These are phyloP conservation scores for Phyllosticta capitalensis DNA, from an alignment of 2,329 filamentous ascomycete species.

Conservation along the genomic window DNA sequence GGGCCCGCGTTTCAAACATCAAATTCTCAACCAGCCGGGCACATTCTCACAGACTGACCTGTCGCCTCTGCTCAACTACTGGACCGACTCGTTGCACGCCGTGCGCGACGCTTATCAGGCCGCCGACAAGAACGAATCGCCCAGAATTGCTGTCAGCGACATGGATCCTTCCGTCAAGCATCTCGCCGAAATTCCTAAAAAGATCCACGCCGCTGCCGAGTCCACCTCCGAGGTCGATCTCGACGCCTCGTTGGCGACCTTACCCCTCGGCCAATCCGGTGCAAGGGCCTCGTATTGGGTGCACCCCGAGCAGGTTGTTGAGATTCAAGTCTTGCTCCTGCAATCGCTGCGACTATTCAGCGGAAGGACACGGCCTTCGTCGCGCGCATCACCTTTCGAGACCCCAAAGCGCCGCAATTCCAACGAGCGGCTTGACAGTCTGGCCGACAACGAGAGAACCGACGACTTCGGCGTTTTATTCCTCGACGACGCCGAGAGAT, in stretches of 20 bases:
- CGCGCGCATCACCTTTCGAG: constrained; percentile 15
- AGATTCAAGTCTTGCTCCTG: constrained; percentile 43
- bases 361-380: constrained; percentile 12
- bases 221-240: constrained; percentile 37
- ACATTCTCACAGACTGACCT: constrained; percentile 65
- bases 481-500: constrained; percentile 40
- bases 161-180: not conserved
- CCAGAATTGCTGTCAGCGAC: constrained; percentile 11
- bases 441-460: constrained; percentile 18
- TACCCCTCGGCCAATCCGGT: constrained; percentile 37
- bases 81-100: constrained; percentile 36
- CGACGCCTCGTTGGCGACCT: constrained; percentile 39
- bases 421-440: constrained; percentile 18
- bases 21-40: constrained; percentile 55
- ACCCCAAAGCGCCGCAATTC: constrained; percentile 21
- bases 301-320: constrained; percentile 44
- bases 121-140: constrained; percentile 11
- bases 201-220: constrained; percentile 31
- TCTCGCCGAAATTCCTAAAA: constrained; percentile 12
- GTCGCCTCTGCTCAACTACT: constrained; percentile 39
- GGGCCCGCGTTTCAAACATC: constrained; percentile 55
- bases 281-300: constrained; percentile 45
- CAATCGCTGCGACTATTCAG: constrained; percentile 38
- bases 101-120: constrained; percentile 36
- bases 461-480: constrained; percentile 34